phyloP scores from a whole-genome alignment of 805 yeast genomes.

The Spathaspora gorwiae region DNA sequence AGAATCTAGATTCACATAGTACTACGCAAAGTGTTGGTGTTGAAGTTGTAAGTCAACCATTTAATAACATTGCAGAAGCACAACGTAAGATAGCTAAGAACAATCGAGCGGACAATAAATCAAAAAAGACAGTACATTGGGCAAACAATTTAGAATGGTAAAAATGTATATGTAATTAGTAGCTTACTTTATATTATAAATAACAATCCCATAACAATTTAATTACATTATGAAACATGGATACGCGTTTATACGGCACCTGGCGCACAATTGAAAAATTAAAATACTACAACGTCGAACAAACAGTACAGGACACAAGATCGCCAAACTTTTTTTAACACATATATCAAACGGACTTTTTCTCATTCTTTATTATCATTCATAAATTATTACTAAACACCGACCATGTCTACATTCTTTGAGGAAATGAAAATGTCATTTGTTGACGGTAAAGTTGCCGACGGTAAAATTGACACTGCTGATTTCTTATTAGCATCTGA shows the following conservation, averaged over 20 bases:
- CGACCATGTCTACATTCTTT: constrained; percentile 66
- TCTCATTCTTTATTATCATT: no score
- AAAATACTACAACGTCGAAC: no score
- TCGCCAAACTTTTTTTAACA: no score
- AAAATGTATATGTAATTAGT: background rate
- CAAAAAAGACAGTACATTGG: constrained; percentile 23
- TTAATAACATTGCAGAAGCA: background rate
- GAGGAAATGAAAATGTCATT: constrained; percentile 73
- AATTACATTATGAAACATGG: no score
- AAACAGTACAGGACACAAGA: no score
- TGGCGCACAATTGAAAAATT: no score
- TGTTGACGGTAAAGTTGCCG: constrained; percentile 63
- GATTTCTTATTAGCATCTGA: constrained; percentile 81
- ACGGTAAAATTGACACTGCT: constrained; percentile 62
- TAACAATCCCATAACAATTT: no score
- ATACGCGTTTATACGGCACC: no score
- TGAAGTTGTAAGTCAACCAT: constrained; percentile 15
- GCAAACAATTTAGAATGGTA: constrained; percentile 35
- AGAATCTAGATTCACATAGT: constrained; percentile 5
- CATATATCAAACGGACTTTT: no score
- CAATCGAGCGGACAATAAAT: background rate
- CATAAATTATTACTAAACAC: no score
- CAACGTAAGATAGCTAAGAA: background rate
- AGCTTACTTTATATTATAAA: no score
- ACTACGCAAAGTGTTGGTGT: constrained; percentile 14